Percentiles rank a stretch among this genome's conserved stretches.
phyloP scores from a whole-genome alignment of 768 basidiomycete genomes.

The Pleurotus pulmonarius region DNA sequence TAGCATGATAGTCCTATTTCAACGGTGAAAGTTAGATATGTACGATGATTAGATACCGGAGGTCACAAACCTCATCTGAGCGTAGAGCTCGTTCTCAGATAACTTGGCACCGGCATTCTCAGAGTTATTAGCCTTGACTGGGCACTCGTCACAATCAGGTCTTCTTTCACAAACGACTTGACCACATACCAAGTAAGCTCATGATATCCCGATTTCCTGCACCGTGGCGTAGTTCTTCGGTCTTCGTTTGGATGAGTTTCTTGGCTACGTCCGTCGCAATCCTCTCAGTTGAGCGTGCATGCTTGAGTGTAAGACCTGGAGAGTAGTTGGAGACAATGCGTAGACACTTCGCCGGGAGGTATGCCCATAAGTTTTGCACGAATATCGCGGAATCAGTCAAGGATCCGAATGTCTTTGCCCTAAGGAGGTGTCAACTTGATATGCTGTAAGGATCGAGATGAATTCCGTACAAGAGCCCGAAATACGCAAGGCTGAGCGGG shows the following conservation, averaged over 20 bases:
- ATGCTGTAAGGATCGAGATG: constrained; percentile 1
- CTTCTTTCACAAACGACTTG: neutral
- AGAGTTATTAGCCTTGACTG: constrained; percentile 54
- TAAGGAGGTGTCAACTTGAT: neutral
- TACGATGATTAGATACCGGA: neutral
- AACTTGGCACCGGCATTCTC: constrained; percentile 39
- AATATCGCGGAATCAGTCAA: constrained; percentile 21
- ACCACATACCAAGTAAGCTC: constrained; percentile 36
- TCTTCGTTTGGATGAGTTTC: constrained; percentile 32
- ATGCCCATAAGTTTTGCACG: constrained; percentile 23
- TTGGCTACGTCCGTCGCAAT: constrained; percentile 29
- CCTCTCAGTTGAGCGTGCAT: constrained; percentile 26
- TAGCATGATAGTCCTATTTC: constrained; percentile 11
- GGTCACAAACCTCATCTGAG: constrained; percentile 46
- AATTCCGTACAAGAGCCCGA: constrained; percentile 29
- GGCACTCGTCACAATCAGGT: neutral
- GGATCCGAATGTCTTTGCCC: constrained; percentile 14
- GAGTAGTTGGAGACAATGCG: constrained; percentile 29
- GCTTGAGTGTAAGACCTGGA: constrained; percentile 25
- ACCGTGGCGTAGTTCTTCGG: constrained; percentile 26
- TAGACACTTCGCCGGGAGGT: constrained; percentile 26
- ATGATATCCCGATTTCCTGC: constrained; percentile 35
- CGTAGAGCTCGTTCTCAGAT: constrained; percentile 44
- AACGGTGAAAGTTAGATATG: neutral
- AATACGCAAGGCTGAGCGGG: constrained; percentile 31